Conservation (phyloP, 2,329 filamentous ascomycete genomes). For the Tolypocladium ovalisporum region DNA sequence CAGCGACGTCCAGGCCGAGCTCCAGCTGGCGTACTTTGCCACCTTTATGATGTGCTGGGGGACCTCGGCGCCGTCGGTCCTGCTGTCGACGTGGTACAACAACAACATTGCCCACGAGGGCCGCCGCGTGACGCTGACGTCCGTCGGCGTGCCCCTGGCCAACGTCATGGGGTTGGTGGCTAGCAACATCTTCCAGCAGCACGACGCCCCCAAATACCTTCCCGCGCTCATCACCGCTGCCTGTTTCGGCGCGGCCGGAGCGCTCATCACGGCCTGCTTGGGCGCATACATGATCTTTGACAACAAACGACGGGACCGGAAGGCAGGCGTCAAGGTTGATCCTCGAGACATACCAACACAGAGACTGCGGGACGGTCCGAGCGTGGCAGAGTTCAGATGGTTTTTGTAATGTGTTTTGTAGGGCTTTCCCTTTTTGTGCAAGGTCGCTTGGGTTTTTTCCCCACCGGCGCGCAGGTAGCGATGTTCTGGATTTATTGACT, state of each 20-base stretch:
- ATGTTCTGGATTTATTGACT: neutral
- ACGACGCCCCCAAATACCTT: slow-evolving; percentile 56
- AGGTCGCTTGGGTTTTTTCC: neutral
- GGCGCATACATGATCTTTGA: slow-evolving; percentile 51
- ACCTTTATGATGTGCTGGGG: slow-evolving; percentile 80
- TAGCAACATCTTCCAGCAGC: slow-evolving; percentile 55
- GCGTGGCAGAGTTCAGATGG: slow-evolving; percentile 37
- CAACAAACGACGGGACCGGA: slow-evolving; percentile 41
- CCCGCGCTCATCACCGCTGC: slow-evolving; percentile 55
- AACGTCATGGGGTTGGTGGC: slow-evolving; percentile 67
- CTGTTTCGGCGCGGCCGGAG: slow-evolving; percentile 51
- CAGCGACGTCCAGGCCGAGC: slow-evolving; percentile 44
- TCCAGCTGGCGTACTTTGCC: slow-evolving; percentile 63
- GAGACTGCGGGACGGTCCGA: slow-evolving; percentile 36
- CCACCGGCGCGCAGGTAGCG: neutral
- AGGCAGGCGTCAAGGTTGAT: slow-evolving; percentile 35
- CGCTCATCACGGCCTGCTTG: slow-evolving; percentile 40
- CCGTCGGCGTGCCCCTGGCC: slow-evolving; percentile 61
- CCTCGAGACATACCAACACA: slow-evolving; percentile 37
- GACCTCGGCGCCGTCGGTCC: slow-evolving; percentile 61
- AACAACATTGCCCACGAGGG: slow-evolving; percentile 75
- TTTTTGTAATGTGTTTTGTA: slow-evolving; percentile 22
- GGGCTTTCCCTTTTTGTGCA: no score
- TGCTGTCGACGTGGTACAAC: slow-evolving; percentile 60
- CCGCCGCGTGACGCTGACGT: slow-evolving; percentile 57